Evolutionary conservation across 768 basidiomycete genomes (phyloP), one percentile per base, ranked within the genome.

Genomic region (Tulasnella sp.): DNA sequence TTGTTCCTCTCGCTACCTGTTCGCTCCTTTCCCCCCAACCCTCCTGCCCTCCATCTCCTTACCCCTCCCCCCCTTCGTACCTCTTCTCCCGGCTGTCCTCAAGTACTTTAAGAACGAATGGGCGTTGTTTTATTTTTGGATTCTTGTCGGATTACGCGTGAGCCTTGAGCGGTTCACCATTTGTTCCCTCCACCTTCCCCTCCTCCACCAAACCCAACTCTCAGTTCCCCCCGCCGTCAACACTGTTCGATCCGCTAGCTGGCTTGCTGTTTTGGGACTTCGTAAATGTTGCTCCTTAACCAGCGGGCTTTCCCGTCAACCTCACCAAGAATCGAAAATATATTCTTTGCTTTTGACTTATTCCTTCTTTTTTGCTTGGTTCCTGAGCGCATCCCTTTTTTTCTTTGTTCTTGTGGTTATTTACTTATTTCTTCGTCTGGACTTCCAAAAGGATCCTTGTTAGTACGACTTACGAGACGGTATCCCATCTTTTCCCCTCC

Each of bases 301-400:
- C 64, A 69, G 34, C 14, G 28, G 31, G 64, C 64, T 69, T 28
- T 18, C 16, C 31, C 34, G 31, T 37, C 60, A 42, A 28, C 60
- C 60, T 16, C 34, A 31, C 64, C 28, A 69, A 69, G 64, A 69
- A 69, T 37, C 31, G 31, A 37, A 69, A 42, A 69, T 11, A 69
- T 31, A 69, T 69, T 69, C 64, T 69, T 69, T 69, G 64, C 76
- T 58, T 77, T 48, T 77, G 54, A 44, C 76, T 50, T 58, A 42
- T 77, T 77, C 37, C 46, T 77, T 77, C 54, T 24, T 44, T 77
- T 77, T 58, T 50, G 37, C 54, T 37, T 44, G 41, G 41, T 77
- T 77, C 34, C 34, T 69, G 64, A 69, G 64, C 64, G 18, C 12
- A 34, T 20, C 28, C 34, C 34, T 37, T 37, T 20, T 69, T 28